Evolutionary conservation across 2,329 filamentous ascomycete genomes (phyloP).

Genomic region (Pseudogymnoascus sp.): DNA sequence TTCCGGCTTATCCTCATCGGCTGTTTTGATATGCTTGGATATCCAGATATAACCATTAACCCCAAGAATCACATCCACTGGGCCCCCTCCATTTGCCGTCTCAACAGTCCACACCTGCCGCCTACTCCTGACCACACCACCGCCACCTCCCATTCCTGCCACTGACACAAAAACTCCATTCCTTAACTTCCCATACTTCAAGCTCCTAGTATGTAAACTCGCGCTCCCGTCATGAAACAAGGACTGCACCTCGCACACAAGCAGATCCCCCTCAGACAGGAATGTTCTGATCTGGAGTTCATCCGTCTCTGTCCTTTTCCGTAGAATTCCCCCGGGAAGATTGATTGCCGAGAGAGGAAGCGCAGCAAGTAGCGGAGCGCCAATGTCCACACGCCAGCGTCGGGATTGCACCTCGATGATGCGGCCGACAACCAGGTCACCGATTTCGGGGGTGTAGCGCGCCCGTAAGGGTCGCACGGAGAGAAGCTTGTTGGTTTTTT

Average conservation of each 20-base stretch:
- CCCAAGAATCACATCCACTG: slow-evolving; percentile 79
- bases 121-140: slow-evolving; percentile 74
- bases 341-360: slow-evolving; percentile 88
- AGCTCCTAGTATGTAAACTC: slow-evolving; percentile 76
- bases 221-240: slow-evolving; percentile 81
- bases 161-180: slow-evolving; percentile 88
- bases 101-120: slow-evolving; percentile 83
- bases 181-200: slow-evolving; percentile 91
- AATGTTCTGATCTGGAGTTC: slow-evolving; percentile 97
- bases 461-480: slow-evolving; percentile 85
- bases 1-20: slow-evolving; percentile 37
- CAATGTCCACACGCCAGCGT: slow-evolving; percentile 92
- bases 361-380: slow-evolving; percentile 74
- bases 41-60: slow-evolving; percentile 99
- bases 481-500: slow-evolving; percentile 93
- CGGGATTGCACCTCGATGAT: slow-evolving; percentile 91
- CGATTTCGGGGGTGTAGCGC: slow-evolving; percentile 91
- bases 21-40: slow-evolving; percentile 64
- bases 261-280: slow-evolving; percentile 87
- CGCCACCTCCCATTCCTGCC: slow-evolving; percentile 66
- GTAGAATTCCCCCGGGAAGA: slow-evolving; percentile 82
- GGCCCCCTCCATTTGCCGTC: slow-evolving; percentile 46
- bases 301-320: slow-evolving; percentile 88
- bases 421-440: slow-evolving; percentile 86
- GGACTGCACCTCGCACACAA: slow-evolving; percentile 91